Base-by-base conservation (phyloP, 768 basidiomycete species). In the Tulasnella sp. region DNA sequence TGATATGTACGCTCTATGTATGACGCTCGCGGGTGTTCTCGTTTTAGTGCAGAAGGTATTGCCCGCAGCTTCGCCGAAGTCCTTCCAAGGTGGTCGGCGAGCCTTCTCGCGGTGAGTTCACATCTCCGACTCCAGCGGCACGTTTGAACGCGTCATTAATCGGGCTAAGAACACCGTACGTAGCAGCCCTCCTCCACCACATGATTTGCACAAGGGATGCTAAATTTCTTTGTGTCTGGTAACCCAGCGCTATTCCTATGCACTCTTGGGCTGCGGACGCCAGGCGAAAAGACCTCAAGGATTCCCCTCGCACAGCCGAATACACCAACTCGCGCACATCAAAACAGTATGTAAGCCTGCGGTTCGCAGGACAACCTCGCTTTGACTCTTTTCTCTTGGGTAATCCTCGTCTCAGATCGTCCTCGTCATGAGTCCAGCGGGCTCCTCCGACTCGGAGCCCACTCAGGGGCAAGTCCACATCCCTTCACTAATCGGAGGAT, bases 401-500 rank as follows among this genome's bases (percentile, higher is more conserved):
- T 67, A 67, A 67, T 67, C 61, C 32, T 26, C 32, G 35, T 26
- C 29, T 35, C 32, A 23, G 61, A 9, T 3, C 23, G 51, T 51
- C 51, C 23, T 20, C n/a, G 16, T 32, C 61, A 67, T 67, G 61
- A 35, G 61, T 67, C 61, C 23, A 67, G 29, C 29, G 61, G 32
- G 18, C 61, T 29, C 61, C 26, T 6, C 15, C n/a, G 16, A 35
- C 26, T 6, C 15, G 4, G 16, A 35, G 4, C 16, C 61, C 29
- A 35, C 61, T 15, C 29, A 35, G 61, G 32, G 29, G 61, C 61
- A 67, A 35, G 29, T 75, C 55, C 74, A 23, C 23, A 55, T 87
- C 78, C 87, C 87, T 16, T 83, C 86, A 0, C 86, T 86, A 15
- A 82, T 87, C 46, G 87, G 87, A 11, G 87, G 87, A 7, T 83